Conservation (phyloP, 306 rosid genomes). For the Lupinus albus region DNA sequence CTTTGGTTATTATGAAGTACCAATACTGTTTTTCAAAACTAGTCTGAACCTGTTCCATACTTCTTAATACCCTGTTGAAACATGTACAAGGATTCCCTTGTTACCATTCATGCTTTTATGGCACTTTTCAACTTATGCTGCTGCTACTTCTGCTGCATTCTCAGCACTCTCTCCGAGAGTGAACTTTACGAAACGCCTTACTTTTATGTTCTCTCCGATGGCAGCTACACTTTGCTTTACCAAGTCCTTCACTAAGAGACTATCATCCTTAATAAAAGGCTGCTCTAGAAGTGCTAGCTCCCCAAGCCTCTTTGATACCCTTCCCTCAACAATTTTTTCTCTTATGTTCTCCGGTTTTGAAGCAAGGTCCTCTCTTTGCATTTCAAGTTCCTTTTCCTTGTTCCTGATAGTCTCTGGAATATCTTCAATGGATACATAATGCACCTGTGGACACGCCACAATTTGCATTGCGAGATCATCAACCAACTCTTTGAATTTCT, state of each 20-base stretch:
- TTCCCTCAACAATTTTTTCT: slow-evolving; percentile 90
- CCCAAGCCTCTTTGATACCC: slow-evolving; percentile 94
- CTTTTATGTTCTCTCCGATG: slow-evolving; percentile 92
- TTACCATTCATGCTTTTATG: slow-evolving; percentile 16
- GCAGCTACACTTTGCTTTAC: slow-evolving; percentile 96
- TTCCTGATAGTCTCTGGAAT: slow-evolving; percentile 62
- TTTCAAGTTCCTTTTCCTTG: slow-evolving; percentile 79
- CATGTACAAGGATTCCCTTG: slow-evolving; percentile 10
- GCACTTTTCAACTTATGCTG: slow-evolving; percentile 39
- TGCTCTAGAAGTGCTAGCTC: slow-evolving; percentile 93
- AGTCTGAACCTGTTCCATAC: slow-evolving; percentile 16
- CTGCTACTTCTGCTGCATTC: slow-evolving; percentile 36
- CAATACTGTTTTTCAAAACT: slow-evolving; percentile 44
- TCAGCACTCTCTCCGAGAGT: slow-evolving; percentile 77
- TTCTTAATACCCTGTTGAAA: slow-evolving; percentile 21
- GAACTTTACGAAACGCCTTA: slow-evolving; percentile 80
- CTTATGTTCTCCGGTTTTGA: slow-evolving; percentile 92
- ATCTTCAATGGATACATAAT: slow-evolving; percentile 77
- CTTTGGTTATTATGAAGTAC: slow-evolving; percentile 41
- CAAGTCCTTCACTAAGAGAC: slow-evolving; percentile 80
- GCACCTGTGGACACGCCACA: slow-evolving; percentile 85
- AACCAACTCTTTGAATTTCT: slow-evolving; percentile 83
- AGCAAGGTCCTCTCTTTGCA: slow-evolving; percentile 88
- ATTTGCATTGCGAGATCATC: slow-evolving; percentile 96
- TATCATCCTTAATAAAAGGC: slow-evolving; percentile 87